phyloP scores from a whole-genome alignment of 371 early-diverging fungal genomes.

The Zopfochytrium polystomum region DNA sequence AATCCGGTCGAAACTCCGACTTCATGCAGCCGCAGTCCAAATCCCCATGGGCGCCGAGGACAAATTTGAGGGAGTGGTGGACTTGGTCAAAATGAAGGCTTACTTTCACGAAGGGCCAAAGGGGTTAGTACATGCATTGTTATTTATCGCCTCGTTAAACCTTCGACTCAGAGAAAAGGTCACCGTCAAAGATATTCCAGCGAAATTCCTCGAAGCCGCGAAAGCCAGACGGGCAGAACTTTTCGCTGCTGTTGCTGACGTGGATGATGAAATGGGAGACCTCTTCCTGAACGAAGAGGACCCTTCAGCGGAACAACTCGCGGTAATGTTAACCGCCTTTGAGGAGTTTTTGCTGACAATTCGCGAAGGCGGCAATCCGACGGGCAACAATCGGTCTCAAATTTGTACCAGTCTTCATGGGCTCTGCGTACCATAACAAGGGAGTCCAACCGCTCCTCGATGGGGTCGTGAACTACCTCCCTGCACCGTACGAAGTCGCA shows the following conservation, averaged over 20 bases:
- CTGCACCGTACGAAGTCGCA: conserved; percentile 69
- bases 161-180: conserved; percentile 67
- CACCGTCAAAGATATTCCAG: conserved; percentile 73
- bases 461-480: conserved; percentile 84
- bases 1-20: conserved; percentile 81
- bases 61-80: conserved; percentile 89
- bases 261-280: conserved; percentile 85
- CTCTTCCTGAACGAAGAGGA: conserved; percentile 76
- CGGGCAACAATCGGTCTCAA: conserved; percentile 65
- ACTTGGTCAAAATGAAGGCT: conserved; percentile 83
- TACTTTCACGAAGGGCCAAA: conserved; percentile 83
- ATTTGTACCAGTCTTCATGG: too few relatives aligned
- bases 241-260: conserved; percentile 80
- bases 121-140: conserved; percentile 57
- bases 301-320: conserved; percentile 64
- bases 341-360: too few relatives aligned
- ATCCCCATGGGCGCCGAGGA: conserved; percentile 92
- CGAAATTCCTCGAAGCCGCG: conserved; percentile 60
- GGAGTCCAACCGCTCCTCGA: conserved; percentile 93
- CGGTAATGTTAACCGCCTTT: conserved; percentile 61
- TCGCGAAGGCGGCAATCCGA: conserved; percentile 68
- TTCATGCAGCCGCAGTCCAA: conserved; percentile 89
- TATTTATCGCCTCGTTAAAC: too few relatives aligned
- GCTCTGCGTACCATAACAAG: conserved; percentile 84
- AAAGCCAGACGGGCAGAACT: conserved; percentile 65